Base-by-base conservation (phyloP, 495 filamentous ascomycete genomes). In the Aspergillus taichungensis region DNA sequence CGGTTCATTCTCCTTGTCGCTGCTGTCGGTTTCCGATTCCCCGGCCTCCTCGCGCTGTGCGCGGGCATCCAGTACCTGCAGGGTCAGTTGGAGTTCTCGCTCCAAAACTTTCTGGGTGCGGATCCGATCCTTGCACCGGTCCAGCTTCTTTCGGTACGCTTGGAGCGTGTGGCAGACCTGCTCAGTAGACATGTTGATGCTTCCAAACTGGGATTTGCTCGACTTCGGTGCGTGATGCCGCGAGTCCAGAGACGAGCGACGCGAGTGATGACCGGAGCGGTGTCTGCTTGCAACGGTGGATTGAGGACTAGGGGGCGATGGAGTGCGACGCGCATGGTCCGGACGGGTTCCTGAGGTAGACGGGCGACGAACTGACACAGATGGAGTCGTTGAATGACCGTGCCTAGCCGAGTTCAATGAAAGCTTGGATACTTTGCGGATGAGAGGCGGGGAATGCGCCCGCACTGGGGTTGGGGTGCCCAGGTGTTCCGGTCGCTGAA, bases 141-240 rank as follows among this genome's bases (percentile, higher is more conserved):
- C 64, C 6, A 95, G 74, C 56, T 87, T 87, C 65, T 88, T 91
- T 11, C 92, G 77, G 56, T 94, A 96, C 2, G 82, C 77, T 40
- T 84, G 79, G 6, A 98, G 72, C 5, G 82, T 82, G 24, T 84
- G 84, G 52, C 84, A 88, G 0, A 88, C 71, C 49, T 89, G 83
- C 52, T 92, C 85, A 1, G 85, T 91, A 6, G 85, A 81, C 64
- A 79, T 78, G 53, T 80, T 80, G 6, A 94, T 69, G 40, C 73
- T 77, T 7, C 83, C 82, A 47, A 79, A 80, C 18, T 78, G 77
- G 48, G 49, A 62, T 45, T 73, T 73, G 30, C 62, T 64, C 42
- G 69, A 64, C 47, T 69, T 69, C 55, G 80, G 80, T 11, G 71
- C 68, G 30, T 77, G 73, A 3, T 74, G 68, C 33, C 74, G 67